phyloP scores from a whole-genome alignment of 2,329 filamentous ascomycete species.

The Ceratocystis eucalypticola region DNA sequence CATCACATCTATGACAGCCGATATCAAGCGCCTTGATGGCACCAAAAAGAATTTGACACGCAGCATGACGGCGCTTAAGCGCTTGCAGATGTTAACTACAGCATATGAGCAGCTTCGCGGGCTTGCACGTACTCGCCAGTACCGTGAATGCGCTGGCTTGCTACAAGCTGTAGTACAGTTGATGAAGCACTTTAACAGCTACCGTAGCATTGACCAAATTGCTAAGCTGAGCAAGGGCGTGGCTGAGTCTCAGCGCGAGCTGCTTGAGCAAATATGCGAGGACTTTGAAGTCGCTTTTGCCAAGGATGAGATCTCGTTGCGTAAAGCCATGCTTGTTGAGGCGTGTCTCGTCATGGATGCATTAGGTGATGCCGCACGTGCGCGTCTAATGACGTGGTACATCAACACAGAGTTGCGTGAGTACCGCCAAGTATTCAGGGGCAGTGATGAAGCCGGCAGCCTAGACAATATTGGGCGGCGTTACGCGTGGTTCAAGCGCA shows the following conservation, averaged over 20 bases:
- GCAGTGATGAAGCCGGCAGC: conserved; percentile 90
- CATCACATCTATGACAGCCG: conserved; percentile 96
- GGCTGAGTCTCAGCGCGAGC: conserved; percentile 78
- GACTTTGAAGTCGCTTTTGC: conserved; percentile 95
- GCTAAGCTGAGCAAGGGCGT: conserved; percentile 85
- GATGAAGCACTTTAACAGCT: conserved; percentile 97
- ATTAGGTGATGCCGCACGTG: conserved; percentile 71
- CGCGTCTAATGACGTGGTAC: conserved; percentile 84
- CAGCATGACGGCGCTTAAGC: conserved; percentile 94
- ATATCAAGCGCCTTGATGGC: conserved; percentile 92
- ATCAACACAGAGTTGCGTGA: conserved; percentile 93
- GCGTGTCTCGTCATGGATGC: conserved; percentile 92
- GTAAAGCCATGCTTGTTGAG: conserved; percentile 61
- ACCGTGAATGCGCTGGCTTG: conserved; percentile 85
- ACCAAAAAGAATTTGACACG: conserved; percentile 93
- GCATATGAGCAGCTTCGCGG: conserved; percentile 92
- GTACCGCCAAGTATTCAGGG: conserved; percentile 88
- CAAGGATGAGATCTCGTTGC: conserved; percentile 64
- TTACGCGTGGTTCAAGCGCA: conserved; percentile 93
- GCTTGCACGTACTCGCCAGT: conserved; percentile 74
- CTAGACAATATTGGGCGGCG: conserved; percentile 90
- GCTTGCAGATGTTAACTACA: conserved; percentile 95
- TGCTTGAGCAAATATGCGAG: conserved; percentile 96
- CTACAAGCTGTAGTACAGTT: conserved; percentile 92
- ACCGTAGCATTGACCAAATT: conserved; percentile 95